Evolutionary conservation across 2,329 filamentous ascomycete species (phyloP), one percentile per base, ranked within the genome.

Genomic region (Neoarthrinium moseri): DNA sequence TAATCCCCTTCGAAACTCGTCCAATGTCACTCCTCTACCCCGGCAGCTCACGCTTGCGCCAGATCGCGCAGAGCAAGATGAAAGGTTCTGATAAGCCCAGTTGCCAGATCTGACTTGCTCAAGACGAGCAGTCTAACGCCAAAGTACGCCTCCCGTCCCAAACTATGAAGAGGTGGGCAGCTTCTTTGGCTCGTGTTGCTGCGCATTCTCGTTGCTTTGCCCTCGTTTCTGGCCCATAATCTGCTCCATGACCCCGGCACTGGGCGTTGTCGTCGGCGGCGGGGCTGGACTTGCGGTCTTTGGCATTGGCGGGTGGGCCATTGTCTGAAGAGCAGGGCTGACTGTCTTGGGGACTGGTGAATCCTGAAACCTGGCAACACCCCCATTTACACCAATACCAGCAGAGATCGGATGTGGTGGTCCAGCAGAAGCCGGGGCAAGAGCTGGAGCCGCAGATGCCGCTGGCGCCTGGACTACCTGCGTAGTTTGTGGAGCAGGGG

Each of bases 171-270:
- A 54, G 20, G 61, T 43, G 5, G 54, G 52, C 5, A 52, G 44
- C 46, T 56, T 56, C 51, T 62, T 61, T 2, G 56, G 37, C 46
- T 61, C 59, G 11, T 56, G 60, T 39, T 61, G 56, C 35, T 62
- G 58, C 10, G 13, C 18, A 24, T 10, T 12, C 12, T 24, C 39
- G 18, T 22, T 39, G 12, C 26, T 26, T 13, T 29, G 24, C 24
- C 46, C 45, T 32, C 56, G 54, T 34, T 53, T 57, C 29, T 57
- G 56, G 11, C 56, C 57, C 5, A 51, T 46, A 20, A 61, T 61
- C 39, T 59, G 57, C 30, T 59, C 56, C 12, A 61, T 41, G 5
- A 57, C 58, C 4, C 58, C 58, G n/a, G 58, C 58, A 24, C 58
- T 61, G 5, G 58, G 62, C 17, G 56, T 60, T 21, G 61, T 58